Base-by-base conservation (phyloP, 2,329 filamentous ascomycete genomes). In the Penicillium sp. region DNA sequence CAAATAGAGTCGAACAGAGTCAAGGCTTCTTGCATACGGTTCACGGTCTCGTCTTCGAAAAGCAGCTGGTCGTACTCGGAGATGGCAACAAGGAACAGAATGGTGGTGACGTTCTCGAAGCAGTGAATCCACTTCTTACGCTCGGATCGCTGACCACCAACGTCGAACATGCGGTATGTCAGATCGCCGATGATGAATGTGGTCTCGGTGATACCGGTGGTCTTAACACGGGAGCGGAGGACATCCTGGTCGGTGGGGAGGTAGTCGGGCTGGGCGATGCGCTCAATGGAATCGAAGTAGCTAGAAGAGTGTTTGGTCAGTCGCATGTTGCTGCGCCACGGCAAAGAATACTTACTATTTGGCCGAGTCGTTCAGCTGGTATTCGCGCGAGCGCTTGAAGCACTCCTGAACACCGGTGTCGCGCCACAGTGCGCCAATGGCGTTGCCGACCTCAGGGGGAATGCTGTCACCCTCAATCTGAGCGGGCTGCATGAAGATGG, bases 111-210 rank as follows among this genome's bases (percentile, higher is more conserved):
- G 68, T 97, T 96, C 81, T 97, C 92, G 77, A 97, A 97, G 80
- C 92, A 96, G 81, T 97, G 92, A 67, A 97, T 97, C 92, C 92
- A 97, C 86, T 97, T 97, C 89, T 97, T 97, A 73, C 92, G 88
- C 79, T 97, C 92, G 6, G 91, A 96, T 74, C 92, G 86, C 78
- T 96, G 92, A 62, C 92, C 93, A 83, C 92, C 92, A 43, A 97
- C 92, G 70, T 97, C 92, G 77, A 96, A 96, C 92, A 97, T 96
- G 64, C 92, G 87, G 81, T 96, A 97, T 54, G 92, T 96, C 62
- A 97, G 81, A 69, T 96, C 90, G 63, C 91, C 92, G 63, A 96
- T 96, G 73, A 94, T 94, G 79, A 97, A 96, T 31, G 90, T 94
- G 21, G 92, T 97, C 79, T 96, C 92, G 31, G 92, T 96, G 72